A percentile compares a stretch with the other conserved stretches of the same genome.
phyloP scores from a whole-genome alignment of 1,284 basidiomycete genomes.

The Lentinula novae-zelandiae region DNA sequence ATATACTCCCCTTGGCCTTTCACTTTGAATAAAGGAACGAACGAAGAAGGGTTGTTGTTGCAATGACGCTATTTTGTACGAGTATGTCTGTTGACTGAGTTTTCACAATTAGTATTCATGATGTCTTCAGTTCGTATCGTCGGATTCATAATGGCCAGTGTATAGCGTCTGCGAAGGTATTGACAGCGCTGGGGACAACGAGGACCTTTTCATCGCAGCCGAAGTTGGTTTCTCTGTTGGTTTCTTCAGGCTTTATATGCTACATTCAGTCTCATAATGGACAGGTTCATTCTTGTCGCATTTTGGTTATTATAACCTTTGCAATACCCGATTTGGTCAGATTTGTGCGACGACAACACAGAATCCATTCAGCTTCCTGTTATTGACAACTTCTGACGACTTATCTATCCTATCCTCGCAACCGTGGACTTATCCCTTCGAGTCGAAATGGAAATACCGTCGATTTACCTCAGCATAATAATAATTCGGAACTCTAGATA shows the following conservation, averaged over 20 bases:
- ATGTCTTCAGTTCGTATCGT: conserved; percentile 28
- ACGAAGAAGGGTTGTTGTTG: conserved; percentile 38
- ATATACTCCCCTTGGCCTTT: conserved; percentile 37
- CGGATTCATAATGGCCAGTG: conserved; percentile 25
- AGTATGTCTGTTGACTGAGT: conserved; percentile 27
- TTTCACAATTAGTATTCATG: not conserved
- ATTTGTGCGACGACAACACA: not conserved
- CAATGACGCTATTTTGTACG: conserved; percentile 40
- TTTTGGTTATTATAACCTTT: not conserved
- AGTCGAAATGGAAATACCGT: too few relatives aligned
- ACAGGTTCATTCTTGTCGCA: conserved; percentile 24
- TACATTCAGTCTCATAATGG: conserved; percentile 33
- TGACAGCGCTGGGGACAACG: conserved; percentile 24
- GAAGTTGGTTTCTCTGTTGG: conserved; percentile 33
- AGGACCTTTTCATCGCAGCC: conserved; percentile 26
- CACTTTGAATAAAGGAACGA: conserved; percentile 33
- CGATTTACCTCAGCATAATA: too few relatives aligned
- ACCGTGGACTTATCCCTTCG: conserved; percentile 8
- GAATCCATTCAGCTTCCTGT: not conserved
- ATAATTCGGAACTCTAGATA: too few relatives aligned
- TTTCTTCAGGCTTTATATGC: conserved; percentile 39
- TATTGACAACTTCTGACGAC: conserved; percentile 17
- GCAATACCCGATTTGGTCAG: too few relatives aligned
- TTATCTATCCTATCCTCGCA: conserved; percentile 34
- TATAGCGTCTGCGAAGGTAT: conserved; percentile 26